A percentile compares a stretch with the other conserved stretches of the same genome.
These are phyloP conservation scores for Pseudocercospora macadamiae DNA, from an alignment of 2,329 filamentous ascomycete species.

Conservation along the genomic window DNA sequence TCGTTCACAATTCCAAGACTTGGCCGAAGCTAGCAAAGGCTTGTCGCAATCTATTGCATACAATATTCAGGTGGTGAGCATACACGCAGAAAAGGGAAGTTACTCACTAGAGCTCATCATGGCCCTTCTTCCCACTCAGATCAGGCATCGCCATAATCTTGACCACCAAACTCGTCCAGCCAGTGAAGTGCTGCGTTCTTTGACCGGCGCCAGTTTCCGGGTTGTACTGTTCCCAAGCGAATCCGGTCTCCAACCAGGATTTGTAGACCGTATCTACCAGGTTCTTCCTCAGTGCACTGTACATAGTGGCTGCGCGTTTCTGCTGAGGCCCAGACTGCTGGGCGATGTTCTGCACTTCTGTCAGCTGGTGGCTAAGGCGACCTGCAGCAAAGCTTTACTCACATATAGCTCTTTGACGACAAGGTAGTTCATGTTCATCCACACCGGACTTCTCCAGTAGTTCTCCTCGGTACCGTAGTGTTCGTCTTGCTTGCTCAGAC, in stretches of 20 bases:
- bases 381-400: constrained; percentile 45
- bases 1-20: background rate
- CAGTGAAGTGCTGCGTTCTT: constrained; percentile 95
- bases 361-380: background rate
- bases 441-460: constrained; percentile 93
- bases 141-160: constrained; percentile 97
- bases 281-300: constrained; percentile 76
- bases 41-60: background rate
- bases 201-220: constrained; percentile 92
- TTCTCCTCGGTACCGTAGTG: constrained; percentile 92
- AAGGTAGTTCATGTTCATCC: constrained; percentile 96
- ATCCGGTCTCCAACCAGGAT: constrained; percentile 87
- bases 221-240: constrained; percentile 98
- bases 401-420: constrained; percentile 77
- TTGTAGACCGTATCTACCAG: constrained; percentile 86
- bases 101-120: constrained; percentile 53
- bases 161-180: constrained; percentile 97
- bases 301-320: constrained; percentile 70
- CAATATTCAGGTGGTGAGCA: background rate
- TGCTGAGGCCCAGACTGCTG: constrained; percentile 67
- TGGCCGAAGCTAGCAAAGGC: background rate
- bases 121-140: constrained; percentile 44
- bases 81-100: background rate
- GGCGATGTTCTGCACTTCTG: constrained; percentile 61
- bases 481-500: constrained; percentile 79